Evolutionary conservation across 352 stramenopile species (phyloP), one percentile per base, ranked within the genome.

Genomic region (Globisporangium yorkense): DNA sequence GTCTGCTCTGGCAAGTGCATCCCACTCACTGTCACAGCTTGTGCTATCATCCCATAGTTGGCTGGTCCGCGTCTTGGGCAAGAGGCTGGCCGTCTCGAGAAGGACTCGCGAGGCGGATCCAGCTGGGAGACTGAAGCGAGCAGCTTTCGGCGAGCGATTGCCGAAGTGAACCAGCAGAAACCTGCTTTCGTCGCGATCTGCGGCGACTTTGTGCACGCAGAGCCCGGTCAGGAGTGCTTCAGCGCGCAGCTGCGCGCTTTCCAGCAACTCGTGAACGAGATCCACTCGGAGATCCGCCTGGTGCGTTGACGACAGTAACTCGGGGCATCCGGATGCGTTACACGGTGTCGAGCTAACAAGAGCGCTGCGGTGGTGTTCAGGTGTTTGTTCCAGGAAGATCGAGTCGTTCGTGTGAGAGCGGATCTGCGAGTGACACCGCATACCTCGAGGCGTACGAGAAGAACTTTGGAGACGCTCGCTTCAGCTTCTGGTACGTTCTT

Each of bases 151-250:
- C 59, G 68, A 35, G 77, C 72, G 5, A 73, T 92, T 24, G 39
- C 51, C 35, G 52, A 53, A 3, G 57, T 92, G 39, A 92, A 92
- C 53, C 52, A 65, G 13, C 60, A 72, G 49, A 61, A 57, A 13
- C 83, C 83, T 2, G 72, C 74, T 20, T 89, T 94, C 59, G 75
- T 89, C 37, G 68, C 78, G 6, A 70, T 94, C 31, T 87, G 69
- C 29, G 85, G 85, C 20, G 71, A 86, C 54, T 83, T 89, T 45
- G 57, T 90, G 5, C 62, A 79, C 40, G 68, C 75, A 0, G 61
- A 57, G 6, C 68, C 71, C 8, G 64, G 54, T n/a, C 51, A 87
- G 39, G 52, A 67, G 46, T 74, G 64, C 15, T 84, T 82, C 40
- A 41, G 50, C 13, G 70, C 66, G 0, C 74, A 92, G 63, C 43